Percentiles rank a stretch among this genome's conserved stretches.
phyloP scores from a whole-genome alignment of 2,329 filamentous ascomycete species.

The Neofusicoccum kwambonambiense region DNA sequence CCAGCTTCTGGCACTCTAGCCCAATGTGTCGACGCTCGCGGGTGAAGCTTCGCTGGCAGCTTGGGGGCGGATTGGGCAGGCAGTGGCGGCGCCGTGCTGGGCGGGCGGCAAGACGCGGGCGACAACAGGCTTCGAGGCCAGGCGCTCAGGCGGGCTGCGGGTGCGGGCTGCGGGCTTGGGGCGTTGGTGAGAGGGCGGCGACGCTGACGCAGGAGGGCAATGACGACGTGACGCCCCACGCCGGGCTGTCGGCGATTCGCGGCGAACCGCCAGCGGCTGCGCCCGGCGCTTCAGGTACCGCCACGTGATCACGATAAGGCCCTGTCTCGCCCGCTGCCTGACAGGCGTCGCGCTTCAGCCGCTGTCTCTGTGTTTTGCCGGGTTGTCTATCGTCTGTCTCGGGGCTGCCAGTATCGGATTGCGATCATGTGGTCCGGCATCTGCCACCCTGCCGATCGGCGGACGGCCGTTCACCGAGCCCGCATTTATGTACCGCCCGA shows the following conservation, averaged over 20 bases:
- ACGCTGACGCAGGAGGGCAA: background rate
- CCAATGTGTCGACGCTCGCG: constrained; percentile 3
- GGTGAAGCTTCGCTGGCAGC: constrained; percentile 10
- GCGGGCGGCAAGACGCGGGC: background rate
- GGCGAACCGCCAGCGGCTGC: background rate
- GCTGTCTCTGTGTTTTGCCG: too few species aligned
- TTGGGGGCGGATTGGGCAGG: background rate
- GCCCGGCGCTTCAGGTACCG: background rate
- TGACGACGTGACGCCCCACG: constrained; percentile 1
- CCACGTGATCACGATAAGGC: background rate
- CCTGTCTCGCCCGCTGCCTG: background rate
- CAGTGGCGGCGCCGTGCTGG: background rate
- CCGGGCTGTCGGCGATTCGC: background rate
- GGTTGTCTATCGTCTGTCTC: too few species aligned
- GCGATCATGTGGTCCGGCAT: too few species aligned
- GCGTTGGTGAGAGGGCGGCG: background rate
- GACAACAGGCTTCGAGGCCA: constrained; percentile 1
- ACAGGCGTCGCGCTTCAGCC: too few species aligned
- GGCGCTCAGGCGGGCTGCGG: constrained; percentile 10
- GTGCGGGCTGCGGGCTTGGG: background rate
- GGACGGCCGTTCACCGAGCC: too few species aligned
- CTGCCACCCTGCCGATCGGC: too few species aligned
- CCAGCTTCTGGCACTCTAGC: constrained; percentile 11
- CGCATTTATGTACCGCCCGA: too few species aligned
- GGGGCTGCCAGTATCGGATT: too few species aligned